phyloP scores from a whole-genome alignment of 768 basidiomycete species.

The Russula emetica region DNA sequence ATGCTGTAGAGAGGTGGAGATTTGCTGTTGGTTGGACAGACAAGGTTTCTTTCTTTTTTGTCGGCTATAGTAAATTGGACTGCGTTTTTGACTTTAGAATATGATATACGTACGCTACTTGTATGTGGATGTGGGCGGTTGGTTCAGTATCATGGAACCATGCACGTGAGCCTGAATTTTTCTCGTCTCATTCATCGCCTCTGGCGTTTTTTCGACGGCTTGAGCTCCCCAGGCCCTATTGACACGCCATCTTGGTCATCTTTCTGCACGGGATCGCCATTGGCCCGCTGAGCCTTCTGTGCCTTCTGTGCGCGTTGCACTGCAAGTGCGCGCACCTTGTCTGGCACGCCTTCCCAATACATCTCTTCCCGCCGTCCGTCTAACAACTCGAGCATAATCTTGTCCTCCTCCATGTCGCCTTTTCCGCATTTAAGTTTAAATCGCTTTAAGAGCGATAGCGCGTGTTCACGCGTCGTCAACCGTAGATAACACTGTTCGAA shows the following conservation, averaged over 20 bases:
- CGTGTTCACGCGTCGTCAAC: slow-evolving; percentile 48
- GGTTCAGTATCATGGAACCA: background rate
- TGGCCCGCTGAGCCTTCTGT: background rate
- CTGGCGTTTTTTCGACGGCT: slow-evolving; percentile 3
- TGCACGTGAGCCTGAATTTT: background rate
- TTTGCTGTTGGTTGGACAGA: background rate
- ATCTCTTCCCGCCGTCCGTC: slow-evolving; percentile 59
- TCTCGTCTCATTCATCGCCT: slow-evolving; percentile 2
- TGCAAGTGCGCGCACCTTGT: slow-evolving; percentile 61
- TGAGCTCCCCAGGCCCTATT: background rate
- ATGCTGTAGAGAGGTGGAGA: background rate
- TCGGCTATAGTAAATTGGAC: background rate
- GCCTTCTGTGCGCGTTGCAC: slow-evolving; percentile 43
- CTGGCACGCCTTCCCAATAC: slow-evolving; percentile 79
- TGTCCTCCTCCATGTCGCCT: slow-evolving; percentile 24
- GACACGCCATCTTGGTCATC: background rate
- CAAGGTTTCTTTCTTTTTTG: background rate
- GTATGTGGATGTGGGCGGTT: background rate
- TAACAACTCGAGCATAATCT: slow-evolving; percentile 53
- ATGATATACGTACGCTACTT: background rate
- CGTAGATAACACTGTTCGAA: slow-evolving; percentile 67
- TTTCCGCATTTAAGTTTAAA: slow-evolving; percentile 35
- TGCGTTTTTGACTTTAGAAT: background rate
- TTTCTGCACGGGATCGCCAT: too few relatives aligned
- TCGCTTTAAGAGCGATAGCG: slow-evolving; percentile 42